Percentiles rank a stretch among this genome's conserved stretches.
phyloP scores from a whole-genome alignment of 73 alveolate species.

The Stentor roeselii region DNA sequence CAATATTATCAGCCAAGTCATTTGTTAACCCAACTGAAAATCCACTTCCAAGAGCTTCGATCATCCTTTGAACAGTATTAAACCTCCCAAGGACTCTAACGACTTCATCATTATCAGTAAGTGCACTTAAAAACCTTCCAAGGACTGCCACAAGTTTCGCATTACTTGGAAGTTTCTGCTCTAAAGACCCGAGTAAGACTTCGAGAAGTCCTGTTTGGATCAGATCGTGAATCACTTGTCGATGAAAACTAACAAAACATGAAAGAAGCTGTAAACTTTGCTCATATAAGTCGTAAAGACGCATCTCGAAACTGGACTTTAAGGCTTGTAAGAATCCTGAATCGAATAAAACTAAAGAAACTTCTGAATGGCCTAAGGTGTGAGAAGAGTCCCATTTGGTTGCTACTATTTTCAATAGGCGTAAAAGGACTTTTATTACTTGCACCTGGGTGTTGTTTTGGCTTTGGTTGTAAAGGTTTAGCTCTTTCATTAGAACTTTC shows the following conservation, averaged over 20 bases:
- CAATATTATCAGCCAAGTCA: slow-evolving; percentile 8
- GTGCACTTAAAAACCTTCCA: slow-evolving; percentile 11
- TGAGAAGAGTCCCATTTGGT: slow-evolving; percentile 1
- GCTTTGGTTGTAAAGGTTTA: background rate
- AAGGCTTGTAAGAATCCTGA: background rate
- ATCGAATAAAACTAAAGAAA: background rate
- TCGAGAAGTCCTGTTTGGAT: background rate
- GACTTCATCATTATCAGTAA: background rate
- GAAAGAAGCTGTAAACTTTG: background rate
- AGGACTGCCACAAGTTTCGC: slow-evolving; percentile 5
- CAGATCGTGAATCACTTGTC: background rate
- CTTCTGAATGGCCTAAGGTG: background rate
- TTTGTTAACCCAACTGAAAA: background rate
- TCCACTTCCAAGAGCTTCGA: background rate
- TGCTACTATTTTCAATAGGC: slow-evolving; percentile 5
- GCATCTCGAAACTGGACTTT: background rate
- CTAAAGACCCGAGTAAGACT: background rate
- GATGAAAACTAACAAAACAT: background rate
- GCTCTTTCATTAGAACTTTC: background rate
- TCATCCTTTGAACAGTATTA: background rate
- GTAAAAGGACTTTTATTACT: slow-evolving; percentile 12
- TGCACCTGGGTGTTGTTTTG: background rate
- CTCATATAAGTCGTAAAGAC: background rate
- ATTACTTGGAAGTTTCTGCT: background rate
- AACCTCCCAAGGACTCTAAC: background rate